Evolutionary conservation across 768 basidiomycete species (phyloP).

Genomic region (Mycena polygramma): DNA sequence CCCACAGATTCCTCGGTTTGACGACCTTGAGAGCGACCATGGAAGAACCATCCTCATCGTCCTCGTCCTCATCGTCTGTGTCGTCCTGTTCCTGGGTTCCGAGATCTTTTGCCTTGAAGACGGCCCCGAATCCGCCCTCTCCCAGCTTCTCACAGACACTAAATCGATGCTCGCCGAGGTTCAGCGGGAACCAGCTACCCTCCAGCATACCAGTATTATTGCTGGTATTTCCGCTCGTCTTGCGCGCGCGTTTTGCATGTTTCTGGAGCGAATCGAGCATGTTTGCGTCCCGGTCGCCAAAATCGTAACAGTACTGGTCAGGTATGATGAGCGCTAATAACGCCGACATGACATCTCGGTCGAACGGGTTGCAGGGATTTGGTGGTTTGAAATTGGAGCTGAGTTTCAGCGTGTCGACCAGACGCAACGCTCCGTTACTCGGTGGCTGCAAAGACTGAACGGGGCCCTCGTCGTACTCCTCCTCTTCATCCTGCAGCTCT

Average conservation of each 20-base stretch:
- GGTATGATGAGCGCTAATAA: constrained; percentile 74
- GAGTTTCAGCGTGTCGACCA: constrained; percentile 72
- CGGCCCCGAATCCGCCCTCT: constrained; percentile 96
- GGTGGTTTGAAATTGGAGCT: constrained; percentile 77
- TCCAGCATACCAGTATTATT: constrained; percentile 50
- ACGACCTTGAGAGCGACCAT: constrained; percentile 93
- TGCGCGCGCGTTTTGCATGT: constrained; percentile 67
- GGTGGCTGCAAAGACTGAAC: constrained; percentile 48
- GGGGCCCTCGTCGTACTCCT: constrained; percentile 47
- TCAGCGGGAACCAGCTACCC: constrained; percentile 63
- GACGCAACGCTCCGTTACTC: constrained; percentile 64
- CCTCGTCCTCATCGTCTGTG: constrained; percentile 62
- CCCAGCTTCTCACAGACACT: constrained; percentile 89
- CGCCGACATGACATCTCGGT: constrained; percentile 70
- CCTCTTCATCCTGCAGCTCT: constrained; percentile 57
- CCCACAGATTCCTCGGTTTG: constrained; percentile 91
- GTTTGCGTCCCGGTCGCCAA: constrained; percentile 65
- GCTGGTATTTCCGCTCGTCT: constrained; percentile 55
- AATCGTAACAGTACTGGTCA: constrained; percentile 73
- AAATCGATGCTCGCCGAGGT: constrained; percentile 74
- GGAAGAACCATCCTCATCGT: constrained; percentile 65
- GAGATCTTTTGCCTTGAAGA: constrained; percentile 85
- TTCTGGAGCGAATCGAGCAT: constrained; percentile 81
- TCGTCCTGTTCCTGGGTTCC: constrained; percentile 65
- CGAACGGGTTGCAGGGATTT: constrained; percentile 92